Base-by-base conservation (phyloP, 2,329 filamentous ascomycete species). In the Cercospora janseana region DNA sequence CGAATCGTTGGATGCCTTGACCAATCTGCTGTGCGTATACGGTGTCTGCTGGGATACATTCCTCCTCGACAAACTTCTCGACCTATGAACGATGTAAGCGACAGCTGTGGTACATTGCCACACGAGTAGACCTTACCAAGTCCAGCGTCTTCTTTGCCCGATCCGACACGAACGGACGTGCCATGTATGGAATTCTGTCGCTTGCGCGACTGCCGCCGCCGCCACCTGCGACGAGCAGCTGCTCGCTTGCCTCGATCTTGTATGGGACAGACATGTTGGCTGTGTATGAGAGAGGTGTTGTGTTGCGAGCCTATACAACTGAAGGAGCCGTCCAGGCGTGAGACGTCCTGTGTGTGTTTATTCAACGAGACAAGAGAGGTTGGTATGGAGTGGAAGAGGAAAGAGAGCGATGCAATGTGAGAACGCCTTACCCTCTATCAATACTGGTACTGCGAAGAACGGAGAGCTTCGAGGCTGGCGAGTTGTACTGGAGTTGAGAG, bases 51-150 rank as follows among this genome's bases (percentile, higher is more conserved):
- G 75, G 75, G 49, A 78, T 76, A 60, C 75, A 98, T 77, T 95
- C 91, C 72, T 95, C 91, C 68, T 97, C 88, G 62, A 98, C 93
- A 65, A 98, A 98, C 71, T 90, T 89, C 76, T 92, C 88, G 60
- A 98, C 53, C 57, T 60, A 37, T 26, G 4, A 23, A n/a, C 21
- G 15, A 21, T 7, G 10, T 38, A 21, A 38, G 34, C 34, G n/a
- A 38, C 24, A 18, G 3, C 18, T 21, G n/a, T 26, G n/a, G 5
- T n/a, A 32, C 2, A n/a, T 16, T 6, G 32, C 13, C n/a, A 28
- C 27, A 23, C 16, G 23, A 13, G 7, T 38, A 21, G 13, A 59
- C 2, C 70, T 46, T 73, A 83, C 81, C 58, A 89, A 68, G 66
- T 96, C 91, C 60, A 96, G 76, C 23, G 86, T 88, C 77, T 87